A percentile compares a stretch with the other conserved stretches of the same genome.
These are phyloP conservation scores for Termitomyces sp. DNA, from an alignment of 768 basidiomycete species.

Conservation along the genomic window DNA sequence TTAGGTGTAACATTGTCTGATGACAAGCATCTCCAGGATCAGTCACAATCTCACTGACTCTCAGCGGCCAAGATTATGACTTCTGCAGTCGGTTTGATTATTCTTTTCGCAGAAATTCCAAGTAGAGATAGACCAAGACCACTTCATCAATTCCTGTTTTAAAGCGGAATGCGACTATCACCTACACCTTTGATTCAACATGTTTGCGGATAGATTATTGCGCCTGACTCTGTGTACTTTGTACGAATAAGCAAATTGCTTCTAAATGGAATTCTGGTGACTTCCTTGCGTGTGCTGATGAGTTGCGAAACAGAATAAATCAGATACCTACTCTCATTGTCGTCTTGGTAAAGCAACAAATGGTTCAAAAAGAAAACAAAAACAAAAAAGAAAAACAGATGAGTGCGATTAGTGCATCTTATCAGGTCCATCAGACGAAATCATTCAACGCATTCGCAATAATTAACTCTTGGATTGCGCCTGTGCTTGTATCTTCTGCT, in stretches of 20 bases:
- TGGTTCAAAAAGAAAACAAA: background rate
- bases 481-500: conserved; percentile 46
- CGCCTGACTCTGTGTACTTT: background rate
- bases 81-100: background rate
- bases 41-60: background rate
- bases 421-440: background rate
- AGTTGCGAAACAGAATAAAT: background rate
- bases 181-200: background rate
- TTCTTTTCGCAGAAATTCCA: background rate
- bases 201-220: background rate
- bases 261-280: background rate
- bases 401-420: background rate
- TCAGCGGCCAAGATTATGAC: background rate
- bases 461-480: conserved; percentile 16
- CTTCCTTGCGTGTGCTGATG: background rate
- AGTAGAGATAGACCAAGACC: background rate
- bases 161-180: background rate
- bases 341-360: background rate
- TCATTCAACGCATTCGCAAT: background rate
- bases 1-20: background rate
- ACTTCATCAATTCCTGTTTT: background rate
- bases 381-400: background rate
- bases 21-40: background rate
- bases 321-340: background rate
- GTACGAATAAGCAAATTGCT: background rate